These are phyloP conservation scores for Vachellia pachyceras DNA, from an alignment of 306 rosid species.

Conservation along the genomic window DNA sequence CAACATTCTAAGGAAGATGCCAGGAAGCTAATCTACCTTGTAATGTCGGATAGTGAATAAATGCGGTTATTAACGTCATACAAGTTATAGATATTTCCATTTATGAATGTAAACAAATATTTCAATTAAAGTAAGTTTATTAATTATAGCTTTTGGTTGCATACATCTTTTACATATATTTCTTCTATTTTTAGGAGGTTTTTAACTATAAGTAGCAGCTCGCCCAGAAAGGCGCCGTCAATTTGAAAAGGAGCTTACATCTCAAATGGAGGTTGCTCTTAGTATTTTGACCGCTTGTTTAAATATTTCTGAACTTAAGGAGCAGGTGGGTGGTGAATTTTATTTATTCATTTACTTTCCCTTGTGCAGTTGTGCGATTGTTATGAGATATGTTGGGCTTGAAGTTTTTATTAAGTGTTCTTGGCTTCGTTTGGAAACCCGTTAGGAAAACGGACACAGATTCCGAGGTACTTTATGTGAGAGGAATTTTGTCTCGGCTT, in stretches of 20 bases:
- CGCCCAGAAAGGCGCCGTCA: conserved; percentile 99
- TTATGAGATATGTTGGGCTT: conserved; percentile 31
- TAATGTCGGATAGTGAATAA: conserved; percentile 31
- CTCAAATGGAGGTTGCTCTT: conserved; percentile 92
- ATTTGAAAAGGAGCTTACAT: conserved; percentile 94
- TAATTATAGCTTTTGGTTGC: conserved; percentile 32
- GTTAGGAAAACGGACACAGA: too few species aligned
- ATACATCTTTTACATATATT: conserved; percentile 38
- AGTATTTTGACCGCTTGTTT: conserved; percentile 92
- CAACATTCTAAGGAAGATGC: background rate
- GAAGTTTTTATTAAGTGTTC: conserved; percentile 25
- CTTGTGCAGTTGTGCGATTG: conserved; percentile 31
- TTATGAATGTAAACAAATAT: conserved; percentile 14
- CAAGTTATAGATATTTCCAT: conserved; percentile 31
- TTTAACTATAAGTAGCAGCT: conserved; percentile 92
- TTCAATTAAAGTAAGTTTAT: conserved; percentile 35
- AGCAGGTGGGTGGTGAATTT: conserved; percentile 67
- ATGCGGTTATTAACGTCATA: background rate
- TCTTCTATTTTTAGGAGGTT: conserved; percentile 74
- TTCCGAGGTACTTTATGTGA: too few species aligned
- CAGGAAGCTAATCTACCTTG: background rate
- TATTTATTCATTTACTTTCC: conserved; percentile 18
- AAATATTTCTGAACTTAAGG: conserved; percentile 89
- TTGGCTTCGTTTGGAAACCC: too few species aligned
- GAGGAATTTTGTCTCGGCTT: too few species aligned